Evolutionary conservation across 345 rosid species (phyloP).

Genomic region (Sonneratia caseolaris): DNA sequence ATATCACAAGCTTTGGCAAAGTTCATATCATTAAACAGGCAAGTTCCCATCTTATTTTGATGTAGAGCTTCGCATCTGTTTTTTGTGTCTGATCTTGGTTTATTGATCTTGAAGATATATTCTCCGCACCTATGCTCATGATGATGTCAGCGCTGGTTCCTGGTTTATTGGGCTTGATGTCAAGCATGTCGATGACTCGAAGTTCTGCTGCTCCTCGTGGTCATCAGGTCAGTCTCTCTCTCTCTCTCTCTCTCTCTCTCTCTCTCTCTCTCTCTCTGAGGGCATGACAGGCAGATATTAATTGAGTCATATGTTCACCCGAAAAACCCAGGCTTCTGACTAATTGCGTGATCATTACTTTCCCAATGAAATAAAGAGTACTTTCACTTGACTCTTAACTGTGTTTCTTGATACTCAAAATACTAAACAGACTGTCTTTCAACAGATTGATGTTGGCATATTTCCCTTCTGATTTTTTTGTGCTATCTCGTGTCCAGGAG

Average conservation of each 20-base stretch:
- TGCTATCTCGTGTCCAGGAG: constrained; percentile 8
- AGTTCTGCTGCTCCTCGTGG: constrained; percentile 27
- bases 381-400: neutral
- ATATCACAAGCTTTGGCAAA: constrained; percentile 18
- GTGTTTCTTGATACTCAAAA: neutral
- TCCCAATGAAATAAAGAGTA: neutral
- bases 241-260: too few relatives aligned
- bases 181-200: constrained; percentile 16
- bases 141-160: constrained; percentile 18
- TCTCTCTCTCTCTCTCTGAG: constrained; percentile 1
- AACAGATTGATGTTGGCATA: neutral
- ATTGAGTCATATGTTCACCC: too few relatives aligned
- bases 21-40: constrained; percentile 16
- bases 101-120: constrained; percentile 11
- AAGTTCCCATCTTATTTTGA: neutral
- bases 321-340: too few relatives aligned
- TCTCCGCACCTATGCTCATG: constrained; percentile 19
- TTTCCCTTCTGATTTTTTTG: neutral
- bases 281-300: neutral
- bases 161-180: constrained; percentile 52
- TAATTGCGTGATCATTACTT: neutral
- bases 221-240: constrained; percentile 14
- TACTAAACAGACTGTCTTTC: neutral
- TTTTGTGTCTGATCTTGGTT: neutral
- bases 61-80: neutral